phyloP scores from a whole-genome alignment of 768 basidiomycete genomes.

The Piloderma croceum region DNA sequence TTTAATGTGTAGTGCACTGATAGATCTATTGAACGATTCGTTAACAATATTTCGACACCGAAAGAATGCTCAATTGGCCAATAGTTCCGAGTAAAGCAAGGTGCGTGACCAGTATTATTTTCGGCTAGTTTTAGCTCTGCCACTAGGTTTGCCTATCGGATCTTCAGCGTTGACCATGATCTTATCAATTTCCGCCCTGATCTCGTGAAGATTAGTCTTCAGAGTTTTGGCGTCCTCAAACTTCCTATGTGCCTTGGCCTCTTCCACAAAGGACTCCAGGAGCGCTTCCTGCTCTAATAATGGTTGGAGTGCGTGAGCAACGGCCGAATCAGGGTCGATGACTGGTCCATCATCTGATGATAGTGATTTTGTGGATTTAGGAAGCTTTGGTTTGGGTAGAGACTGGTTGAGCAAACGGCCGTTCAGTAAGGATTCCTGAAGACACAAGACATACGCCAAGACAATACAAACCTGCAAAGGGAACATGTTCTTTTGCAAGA shows the following conservation, averaged over 20 bases:
- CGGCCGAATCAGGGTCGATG: constrained; percentile 62
- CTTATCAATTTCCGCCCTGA: constrained; percentile 76
- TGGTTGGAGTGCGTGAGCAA: constrained; percentile 76
- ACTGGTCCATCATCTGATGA: constrained; percentile 18
- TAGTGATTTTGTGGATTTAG: constrained; percentile 6
- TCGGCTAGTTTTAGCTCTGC: constrained; percentile 1
- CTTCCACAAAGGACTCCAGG: constrained; percentile 83
- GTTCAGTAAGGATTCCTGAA: background rate
- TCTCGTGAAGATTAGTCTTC: constrained; percentile 73
- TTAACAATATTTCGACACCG: too few species aligned
- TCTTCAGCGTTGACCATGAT: constrained; percentile 38
- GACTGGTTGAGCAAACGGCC: constrained; percentile 41
- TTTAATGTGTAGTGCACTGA: too few species aligned
- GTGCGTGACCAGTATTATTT: too few species aligned
- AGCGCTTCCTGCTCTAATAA: constrained; percentile 92
- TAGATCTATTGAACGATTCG: too few species aligned
- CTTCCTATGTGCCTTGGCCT: constrained; percentile 85
- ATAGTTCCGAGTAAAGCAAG: too few species aligned
- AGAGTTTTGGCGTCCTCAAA: constrained; percentile 93
- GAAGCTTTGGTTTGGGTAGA: constrained; percentile 44
- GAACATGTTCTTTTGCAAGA: constrained; percentile 88
- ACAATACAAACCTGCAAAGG: constrained; percentile 57
- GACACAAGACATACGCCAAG: background rate
- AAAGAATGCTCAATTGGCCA: too few species aligned
- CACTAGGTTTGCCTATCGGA: constrained; percentile 4